phyloP scores from a whole-genome alignment of 169 alveolate species.

The Plasmodium vivax region DNA sequence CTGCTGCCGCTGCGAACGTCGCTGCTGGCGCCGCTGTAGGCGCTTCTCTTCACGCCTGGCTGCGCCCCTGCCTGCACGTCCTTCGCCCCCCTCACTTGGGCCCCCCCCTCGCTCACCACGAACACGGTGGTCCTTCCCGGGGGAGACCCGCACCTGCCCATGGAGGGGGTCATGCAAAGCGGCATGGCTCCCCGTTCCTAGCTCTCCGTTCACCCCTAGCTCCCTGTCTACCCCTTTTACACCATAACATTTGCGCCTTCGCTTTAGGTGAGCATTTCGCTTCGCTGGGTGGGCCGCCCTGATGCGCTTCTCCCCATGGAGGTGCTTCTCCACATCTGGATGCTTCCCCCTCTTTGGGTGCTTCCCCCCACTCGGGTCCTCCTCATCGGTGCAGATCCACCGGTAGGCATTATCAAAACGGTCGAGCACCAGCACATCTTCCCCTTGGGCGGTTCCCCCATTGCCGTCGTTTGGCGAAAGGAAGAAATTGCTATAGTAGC shows the following conservation, averaged over 20 bases:
- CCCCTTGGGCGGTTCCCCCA: neutral
- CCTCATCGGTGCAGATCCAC: slow-evolving; percentile 30
- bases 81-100: neutral
- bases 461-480: neutral
- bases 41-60: neutral
- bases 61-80: neutral
- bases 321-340: neutral
- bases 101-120: neutral
- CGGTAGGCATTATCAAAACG: neutral
- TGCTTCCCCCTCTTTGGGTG: neutral
- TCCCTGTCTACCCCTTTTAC: neutral
- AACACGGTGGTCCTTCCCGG: neutral
- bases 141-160: neutral
- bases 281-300: neutral
- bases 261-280: neutral
- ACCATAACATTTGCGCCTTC: neutral
- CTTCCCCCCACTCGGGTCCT: neutral
- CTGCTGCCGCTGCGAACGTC: neutral
- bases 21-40: neutral
- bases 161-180: neutral
- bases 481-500: slow-evolving; percentile 19
- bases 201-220: neutral
- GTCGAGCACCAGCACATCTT: neutral
- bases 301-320: neutral
- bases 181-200: neutral